Evolutionary conservation across 2,329 filamentous ascomycete genomes (phyloP), one percentile per base, ranked within the genome.

Genomic region (Xylariaceae sp.): DNA sequence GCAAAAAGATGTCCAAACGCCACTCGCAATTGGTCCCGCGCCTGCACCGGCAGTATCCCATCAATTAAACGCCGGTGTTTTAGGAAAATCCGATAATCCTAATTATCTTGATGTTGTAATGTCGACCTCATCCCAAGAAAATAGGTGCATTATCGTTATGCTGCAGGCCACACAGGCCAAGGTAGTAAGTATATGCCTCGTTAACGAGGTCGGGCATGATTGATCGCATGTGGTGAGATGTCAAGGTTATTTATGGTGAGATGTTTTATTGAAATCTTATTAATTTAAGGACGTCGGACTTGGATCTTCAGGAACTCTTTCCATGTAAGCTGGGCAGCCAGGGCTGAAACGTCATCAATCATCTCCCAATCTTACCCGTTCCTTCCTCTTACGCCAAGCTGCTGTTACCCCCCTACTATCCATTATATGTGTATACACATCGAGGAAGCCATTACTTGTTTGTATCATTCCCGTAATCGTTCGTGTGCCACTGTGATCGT

Each of bases 261-360:
- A 37, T 37, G 14, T 3, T 37, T 6, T 5, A 10, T 29, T 6
- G 6, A 5, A 16, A 37, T 37, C 32, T 37, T 7, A 37, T 3
- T 37, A 26, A 26, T 7, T 37, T 9, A 26, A 37, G 32, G 12
- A 14, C 32, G 6, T 16, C 20, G 42, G 52, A 42, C 26, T 50
- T 23, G 46, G 52, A 50, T 57, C 50, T 40, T 45, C 40, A 45
- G 41, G 40, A 23, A 52, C 48, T 44, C 48, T 20, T 55, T 46
- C 43, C 7, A 19, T 40, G 44, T 44, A 51, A 43, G n/a, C n/a
- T n/a, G n/a, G n/a, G n/a, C n/a, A n/a, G n/a, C n/a, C 26, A 7
- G 23, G 3, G 37, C 29, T 48, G 9, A 19, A n/a, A 52, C 14
- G 9, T 16, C 14, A 37, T 16, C 32, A 10, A 29, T 37, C 32